Conservation (phyloP, 768 basidiomycete species). For the Mycena polygramma region DNA sequence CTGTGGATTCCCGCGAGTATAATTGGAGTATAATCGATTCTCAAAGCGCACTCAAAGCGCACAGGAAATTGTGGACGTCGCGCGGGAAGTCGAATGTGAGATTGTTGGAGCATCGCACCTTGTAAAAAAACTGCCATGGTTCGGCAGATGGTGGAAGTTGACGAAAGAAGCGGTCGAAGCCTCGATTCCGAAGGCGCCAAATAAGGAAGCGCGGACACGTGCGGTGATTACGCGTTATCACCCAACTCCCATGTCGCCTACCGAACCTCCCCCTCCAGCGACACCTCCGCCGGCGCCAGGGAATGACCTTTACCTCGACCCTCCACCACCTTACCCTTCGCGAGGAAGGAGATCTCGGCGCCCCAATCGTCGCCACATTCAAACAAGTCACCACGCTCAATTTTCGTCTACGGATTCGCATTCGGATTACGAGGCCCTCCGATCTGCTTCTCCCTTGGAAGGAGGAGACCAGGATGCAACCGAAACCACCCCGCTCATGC, state of each 20-base stretch:
- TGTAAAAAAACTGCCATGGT: too few species aligned
- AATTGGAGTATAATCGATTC: too few species aligned
- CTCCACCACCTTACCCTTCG: slow-evolving; percentile 80
- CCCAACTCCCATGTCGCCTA: slow-evolving; percentile 11
- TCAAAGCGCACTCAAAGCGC: too few species aligned
- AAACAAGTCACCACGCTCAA: slow-evolving; percentile 45
- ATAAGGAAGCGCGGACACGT: not conserved
- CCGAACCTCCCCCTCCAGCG: slow-evolving; percentile 9
- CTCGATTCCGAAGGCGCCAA: not conserved
- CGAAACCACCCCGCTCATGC: slow-evolving; percentile 66
- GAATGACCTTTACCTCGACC: slow-evolving; percentile 54
- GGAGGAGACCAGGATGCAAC: slow-evolving; percentile 48
- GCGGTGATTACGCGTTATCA: not conserved
- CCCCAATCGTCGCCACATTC: slow-evolving; percentile 45
- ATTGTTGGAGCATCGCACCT: too few species aligned
- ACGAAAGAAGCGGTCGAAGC: too few species aligned
- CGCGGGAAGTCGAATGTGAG: too few species aligned
- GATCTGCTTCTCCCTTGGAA: slow-evolving; percentile 35
- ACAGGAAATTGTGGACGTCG: too few species aligned
- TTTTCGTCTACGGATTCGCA: slow-evolving; percentile 52
- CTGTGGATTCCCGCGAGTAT: too few species aligned
- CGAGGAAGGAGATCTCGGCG: slow-evolving; percentile 49
- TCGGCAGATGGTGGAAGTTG: too few species aligned
- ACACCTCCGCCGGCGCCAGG: slow-evolving; percentile 11
- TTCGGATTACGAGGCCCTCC: slow-evolving; percentile 49